Percentiles rank a stretch among this genome's conserved stretches.
phyloP scores from a whole-genome alignment of 805 yeast genomes.

The Starmerella ratchasimensis region DNA sequence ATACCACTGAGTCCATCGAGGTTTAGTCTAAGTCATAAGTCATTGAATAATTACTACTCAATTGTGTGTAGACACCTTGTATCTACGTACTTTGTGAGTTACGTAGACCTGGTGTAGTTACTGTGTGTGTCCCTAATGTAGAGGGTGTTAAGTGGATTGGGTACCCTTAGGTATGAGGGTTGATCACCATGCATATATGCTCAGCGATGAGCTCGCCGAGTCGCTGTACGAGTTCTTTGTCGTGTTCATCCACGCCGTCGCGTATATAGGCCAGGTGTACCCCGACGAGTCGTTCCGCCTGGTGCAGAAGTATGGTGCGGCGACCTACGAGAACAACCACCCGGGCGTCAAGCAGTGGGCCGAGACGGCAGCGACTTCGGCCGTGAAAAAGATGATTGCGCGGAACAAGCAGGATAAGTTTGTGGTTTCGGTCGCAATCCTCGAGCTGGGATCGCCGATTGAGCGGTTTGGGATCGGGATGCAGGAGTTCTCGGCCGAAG shows the following conservation, averaged over 20 bases:
- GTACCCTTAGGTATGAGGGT: too few species aligned
- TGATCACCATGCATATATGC: too few species aligned
- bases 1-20: too few species aligned
- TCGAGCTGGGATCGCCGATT: conserved; percentile 25
- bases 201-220: conserved; percentile 18
- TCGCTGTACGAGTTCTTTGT: conserved; percentile 36
- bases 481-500: conserved; percentile 18
- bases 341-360: conserved; percentile 37
- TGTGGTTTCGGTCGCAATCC: conserved; percentile 27
- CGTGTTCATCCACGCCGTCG: conserved; percentile 40
- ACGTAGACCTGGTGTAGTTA: too few species aligned
- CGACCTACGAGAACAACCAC: conserved; percentile 33
- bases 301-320: conserved; percentile 32
- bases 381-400: conserved; percentile 6
- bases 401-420: not conserved
- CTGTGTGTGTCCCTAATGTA: too few species aligned
- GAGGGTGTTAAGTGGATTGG: too few species aligned
- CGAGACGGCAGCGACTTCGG: conserved; percentile 26
- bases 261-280: conserved; percentile 42
- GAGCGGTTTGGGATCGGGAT: conserved; percentile 32
- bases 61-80: too few species aligned
- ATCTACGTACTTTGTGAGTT: too few species aligned
- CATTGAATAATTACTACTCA: not conserved
- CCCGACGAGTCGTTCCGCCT: conserved; percentile 37
- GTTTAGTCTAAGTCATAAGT: not conserved